A percentile compares a stretch with the other conserved stretches of the same genome.
phyloP scores from a whole-genome alignment of 1,284 basidiomycete genomes.

The Fomitopsis palustris region DNA sequence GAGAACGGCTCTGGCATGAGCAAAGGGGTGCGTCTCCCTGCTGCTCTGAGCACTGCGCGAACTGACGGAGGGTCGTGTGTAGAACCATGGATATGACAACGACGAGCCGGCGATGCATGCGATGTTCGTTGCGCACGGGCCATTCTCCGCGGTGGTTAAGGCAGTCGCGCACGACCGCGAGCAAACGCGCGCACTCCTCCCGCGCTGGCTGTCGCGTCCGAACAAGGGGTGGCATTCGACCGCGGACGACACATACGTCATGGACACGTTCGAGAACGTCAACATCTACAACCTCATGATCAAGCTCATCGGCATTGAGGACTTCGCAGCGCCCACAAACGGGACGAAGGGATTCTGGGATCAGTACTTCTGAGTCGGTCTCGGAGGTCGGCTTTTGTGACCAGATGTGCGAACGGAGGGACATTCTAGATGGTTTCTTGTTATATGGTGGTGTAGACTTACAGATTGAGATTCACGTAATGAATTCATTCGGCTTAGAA shows the following conservation, averaged over 20 bases:
- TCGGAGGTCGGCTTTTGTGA: neutral
- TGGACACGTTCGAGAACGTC: constrained; percentile 80
- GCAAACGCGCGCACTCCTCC: constrained; percentile 14
- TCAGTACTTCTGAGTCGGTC: constrained; percentile 49
- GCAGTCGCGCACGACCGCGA: constrained; percentile 38
- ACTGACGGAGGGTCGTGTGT: constrained; percentile 2
- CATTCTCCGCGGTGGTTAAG: constrained; percentile 72
- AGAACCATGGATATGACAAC: constrained; percentile 88
- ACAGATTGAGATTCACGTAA: neutral
- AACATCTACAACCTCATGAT: constrained; percentile 83
- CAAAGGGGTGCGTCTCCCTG: constrained; percentile 62
- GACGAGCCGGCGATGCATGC: constrained; percentile 76
- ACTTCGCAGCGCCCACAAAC: constrained; percentile 61
- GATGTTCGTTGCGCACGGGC: constrained; percentile 87
- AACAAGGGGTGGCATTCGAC: constrained; percentile 67
- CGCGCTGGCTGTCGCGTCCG: constrained; percentile 30
- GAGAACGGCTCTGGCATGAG: constrained; percentile 64
- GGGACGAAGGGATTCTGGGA: constrained; percentile 82
- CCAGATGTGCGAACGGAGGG: neutral
- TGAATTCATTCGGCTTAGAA: neutral
- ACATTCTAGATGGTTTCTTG: neutral
- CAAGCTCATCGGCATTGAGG: constrained; percentile 66
- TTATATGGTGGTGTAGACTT: neutral
- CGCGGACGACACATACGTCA: constrained; percentile 61
- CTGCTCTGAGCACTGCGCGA: neutral